A percentile compares a stretch with the other conserved stretches of the same genome.
Conservation (phyloP, 768 basidiomycete genomes). For the Mycena indigotica region DNA sequence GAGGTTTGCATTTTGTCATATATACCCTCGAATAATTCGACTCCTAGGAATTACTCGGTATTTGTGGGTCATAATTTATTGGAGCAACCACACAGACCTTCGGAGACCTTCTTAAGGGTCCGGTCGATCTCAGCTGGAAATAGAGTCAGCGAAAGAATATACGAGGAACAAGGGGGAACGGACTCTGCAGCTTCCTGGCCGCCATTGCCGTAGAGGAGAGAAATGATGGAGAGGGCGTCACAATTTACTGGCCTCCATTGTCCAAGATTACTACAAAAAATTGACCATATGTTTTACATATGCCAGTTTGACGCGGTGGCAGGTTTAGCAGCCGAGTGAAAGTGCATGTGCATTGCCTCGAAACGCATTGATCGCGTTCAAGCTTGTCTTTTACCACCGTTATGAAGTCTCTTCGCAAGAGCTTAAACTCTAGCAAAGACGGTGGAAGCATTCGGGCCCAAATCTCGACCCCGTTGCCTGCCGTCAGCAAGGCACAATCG, state of each 20-base stretch:
- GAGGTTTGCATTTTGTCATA: slow-evolving; percentile 98
- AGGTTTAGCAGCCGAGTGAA: not conserved
- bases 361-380: not conserved
- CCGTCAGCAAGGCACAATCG: slow-evolving; percentile 69
- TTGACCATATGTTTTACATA: too few species aligned
- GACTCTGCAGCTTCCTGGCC: slow-evolving; percentile 88
- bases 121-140: slow-evolving; percentile 93
- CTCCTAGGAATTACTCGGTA: slow-evolving; percentile 33
- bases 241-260: too few species aligned
- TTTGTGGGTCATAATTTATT: not conserved
- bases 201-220: slow-evolving; percentile 68
- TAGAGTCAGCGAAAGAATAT: not conserved
- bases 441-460: slow-evolving; percentile 50
- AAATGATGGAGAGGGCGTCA: too few species aligned
- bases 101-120: slow-evolving; percentile 94
- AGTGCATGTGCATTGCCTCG: not conserved
- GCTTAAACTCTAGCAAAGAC: slow-evolving; percentile 69
- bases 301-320: not conserved
- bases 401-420: slow-evolving; percentile 87
- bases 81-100: slow-evolving; percentile 50
- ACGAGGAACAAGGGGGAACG: slow-evolving; percentile 20
- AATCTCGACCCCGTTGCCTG: slow-evolving; percentile 71
- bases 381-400: slow-evolving; percentile 19
- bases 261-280: too few species aligned
- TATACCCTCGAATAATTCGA: slow-evolving; percentile 92